Base-by-base conservation (phyloP, 1,284 basidiomycete genomes). In the Ganoderma sp. region DNA sequence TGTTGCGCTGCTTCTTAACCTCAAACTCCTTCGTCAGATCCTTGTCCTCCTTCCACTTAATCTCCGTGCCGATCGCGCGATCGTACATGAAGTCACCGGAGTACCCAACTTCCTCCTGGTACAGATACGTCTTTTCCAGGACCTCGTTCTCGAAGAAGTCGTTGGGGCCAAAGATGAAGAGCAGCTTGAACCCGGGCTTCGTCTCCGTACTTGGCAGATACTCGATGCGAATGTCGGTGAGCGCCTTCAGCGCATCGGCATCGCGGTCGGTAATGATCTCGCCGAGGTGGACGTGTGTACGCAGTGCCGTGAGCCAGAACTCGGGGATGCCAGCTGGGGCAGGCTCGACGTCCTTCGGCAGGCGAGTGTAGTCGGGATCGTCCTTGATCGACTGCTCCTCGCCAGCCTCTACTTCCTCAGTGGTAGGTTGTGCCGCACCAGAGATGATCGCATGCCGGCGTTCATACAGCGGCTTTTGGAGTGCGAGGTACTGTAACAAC, bases 1-100 rank as follows among this genome's bases (percentile, higher is more conserved):
- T 99, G 85, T 99, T 99, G 76, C 97, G 87, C 83, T 99, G 97
- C 87, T 98, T 99, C 89, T 98, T 98, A 80, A 98, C 97, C 85
- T 99, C 97, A 75, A 96, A 92, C 84, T 95, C 94, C 84, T 97
- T 96, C 65, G 97, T 99, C 69, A 99, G 85, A 83, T 99, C 95
- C 85, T 97, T 97, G 76, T 98, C 97, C 80, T 96, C 96, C 84
- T 97, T 98, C 97, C 97, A 99, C 79, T 92, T 90, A 82, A 99
- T 97, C 78, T 91, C 88, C 67, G 90, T 91, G 22, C 96, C 97
- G 77, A 94, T 90, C 66, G 97, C 95, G 73, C 90, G 91, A 85
- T 98, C 96, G 81, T 97, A 99, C 66, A 97, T 90, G 77, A 97
- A 97, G 83, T 98, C 97, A 74, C 97, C 97, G 42, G 90, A 88